phyloP scores from a whole-genome alignment of 352 stramenopile species.

The Pythium aristosporum region DNA sequence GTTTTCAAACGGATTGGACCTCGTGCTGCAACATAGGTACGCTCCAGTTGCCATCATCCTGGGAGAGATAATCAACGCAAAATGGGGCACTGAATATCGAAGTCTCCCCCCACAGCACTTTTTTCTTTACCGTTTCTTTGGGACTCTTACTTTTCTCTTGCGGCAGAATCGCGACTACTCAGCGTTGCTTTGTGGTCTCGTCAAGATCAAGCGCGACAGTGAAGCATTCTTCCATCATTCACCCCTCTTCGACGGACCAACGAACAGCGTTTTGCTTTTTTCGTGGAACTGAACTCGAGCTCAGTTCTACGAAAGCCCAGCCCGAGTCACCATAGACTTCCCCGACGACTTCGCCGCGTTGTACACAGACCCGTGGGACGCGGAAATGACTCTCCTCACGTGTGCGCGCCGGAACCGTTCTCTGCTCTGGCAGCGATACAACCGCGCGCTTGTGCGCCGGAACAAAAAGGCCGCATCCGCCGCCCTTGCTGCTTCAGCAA shows the following conservation, averaged over 20 bases:
- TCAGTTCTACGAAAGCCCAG: constrained; percentile 9
- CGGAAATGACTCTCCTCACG: constrained; percentile 56
- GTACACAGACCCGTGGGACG: constrained; percentile 11
- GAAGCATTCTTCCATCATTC: constrained; percentile 16
- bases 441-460: constrained; percentile 40
- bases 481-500: not conserved
- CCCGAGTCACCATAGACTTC: constrained; percentile 14
- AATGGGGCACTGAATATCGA: constrained; percentile 1
- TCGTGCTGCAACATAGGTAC: constrained; percentile 25
- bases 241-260: not conserved
- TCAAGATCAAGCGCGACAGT: no score
- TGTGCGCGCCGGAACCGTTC: constrained; percentile 52
- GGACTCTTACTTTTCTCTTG: constrained; percentile 5
- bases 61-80: constrained; percentile 1
- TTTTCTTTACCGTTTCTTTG: constrained; percentile 17
- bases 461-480: constrained; percentile 19
- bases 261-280: not conserved
- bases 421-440: constrained; percentile 43
- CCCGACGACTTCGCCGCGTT: constrained; percentile 15
- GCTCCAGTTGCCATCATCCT: constrained; percentile 13
- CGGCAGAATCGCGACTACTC: no score
- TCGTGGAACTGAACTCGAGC: not conserved
- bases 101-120: no score
- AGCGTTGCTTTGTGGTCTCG: no score
- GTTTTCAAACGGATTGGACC: constrained; percentile 7